Conservation (phyloP, 1,284 basidiomycete genomes). For the Cutaneotrichosporon mucoides region DNA sequence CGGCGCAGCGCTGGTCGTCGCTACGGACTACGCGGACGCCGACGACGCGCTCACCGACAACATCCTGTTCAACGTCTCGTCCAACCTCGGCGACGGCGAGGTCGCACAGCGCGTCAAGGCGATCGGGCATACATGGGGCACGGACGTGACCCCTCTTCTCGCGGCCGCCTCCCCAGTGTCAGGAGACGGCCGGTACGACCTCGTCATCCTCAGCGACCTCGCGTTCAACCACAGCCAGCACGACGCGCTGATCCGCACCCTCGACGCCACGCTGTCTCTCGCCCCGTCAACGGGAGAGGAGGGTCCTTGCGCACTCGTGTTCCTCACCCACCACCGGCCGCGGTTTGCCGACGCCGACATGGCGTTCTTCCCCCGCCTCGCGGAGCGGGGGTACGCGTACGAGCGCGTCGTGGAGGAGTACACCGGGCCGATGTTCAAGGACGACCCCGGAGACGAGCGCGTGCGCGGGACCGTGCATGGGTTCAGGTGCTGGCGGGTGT, state of each 20-base stretch:
- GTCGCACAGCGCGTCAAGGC: not conserved
- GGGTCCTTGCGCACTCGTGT: constrained; percentile 69
- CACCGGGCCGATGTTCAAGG: constrained; percentile 78
- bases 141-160: constrained; percentile 58
- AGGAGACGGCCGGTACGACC: constrained; percentile 57
- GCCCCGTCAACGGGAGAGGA: constrained; percentile 29
- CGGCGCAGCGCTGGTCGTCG: constrained; percentile 59
- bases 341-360: constrained; percentile 79
- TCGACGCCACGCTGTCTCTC: constrained; percentile 54
- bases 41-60: constrained; percentile 76
- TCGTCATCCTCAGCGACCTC: constrained; percentile 86
- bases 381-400: constrained; percentile 65
- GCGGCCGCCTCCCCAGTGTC: constrained; percentile 13
- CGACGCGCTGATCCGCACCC: constrained; percentile 72
- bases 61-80: constrained; percentile 62
- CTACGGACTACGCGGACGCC: constrained; percentile 95
- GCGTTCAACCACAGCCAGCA: constrained; percentile 61
- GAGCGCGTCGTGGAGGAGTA: constrained; percentile 66
- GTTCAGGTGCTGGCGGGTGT: constrained; percentile 38
- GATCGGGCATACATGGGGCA: constrained; percentile 89
- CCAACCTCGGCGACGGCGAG: constrained; percentile 10
- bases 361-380: constrained; percentile 63
- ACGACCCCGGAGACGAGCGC: constrained; percentile 69
- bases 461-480: constrained; percentile 60
- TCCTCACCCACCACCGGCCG: constrained; percentile 88